Conservation (phyloP, 345 rosid species). For the Ceriops zippeliana region DNA sequence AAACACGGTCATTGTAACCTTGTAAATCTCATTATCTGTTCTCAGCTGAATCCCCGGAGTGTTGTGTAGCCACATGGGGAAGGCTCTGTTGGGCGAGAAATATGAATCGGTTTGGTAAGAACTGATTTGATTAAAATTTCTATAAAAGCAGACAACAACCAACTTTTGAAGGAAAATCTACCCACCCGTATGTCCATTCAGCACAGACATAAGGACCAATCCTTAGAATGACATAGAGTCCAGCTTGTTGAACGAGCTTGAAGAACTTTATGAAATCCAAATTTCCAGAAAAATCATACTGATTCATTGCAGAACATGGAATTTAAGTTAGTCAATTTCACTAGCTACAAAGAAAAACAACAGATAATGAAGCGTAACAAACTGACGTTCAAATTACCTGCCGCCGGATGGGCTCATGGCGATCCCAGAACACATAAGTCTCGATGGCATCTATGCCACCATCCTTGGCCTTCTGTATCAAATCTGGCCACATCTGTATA, state of each 20-base stretch:
- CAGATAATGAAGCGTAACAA: not conserved
- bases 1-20: slow-evolving; percentile 10
- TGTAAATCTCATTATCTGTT: slow-evolving; percentile 23
- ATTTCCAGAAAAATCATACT: slow-evolving; percentile 26
- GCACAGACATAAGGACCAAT: slow-evolving; percentile 37
- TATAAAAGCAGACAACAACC: not conserved
- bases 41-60: slow-evolving; percentile 19
- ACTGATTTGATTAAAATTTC: too few relatives aligned
- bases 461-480: slow-evolving; percentile 45
- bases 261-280: slow-evolving; percentile 42
- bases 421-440: slow-evolving; percentile 54
- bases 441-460: slow-evolving; percentile 56
- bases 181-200: slow-evolving; percentile 63
- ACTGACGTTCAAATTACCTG: slow-evolving; percentile 7
- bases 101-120: too few relatives aligned
- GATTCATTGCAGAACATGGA: not conserved
- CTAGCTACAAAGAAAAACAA: not conserved
- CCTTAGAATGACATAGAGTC: slow-evolving; percentile 41
- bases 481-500: slow-evolving; percentile 56
- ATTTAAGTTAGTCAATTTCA: too few relatives aligned
- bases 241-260: slow-evolving; percentile 35
- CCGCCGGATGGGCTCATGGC: slow-evolving; percentile 47
- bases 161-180: too few relatives aligned
- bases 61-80: slow-evolving; percentile 33
- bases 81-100: slow-evolving; percentile 17